Evolutionary conservation across 176 grass and related monocot species (phyloP), one percentile per base, ranked within the genome.

Genomic region (Ampelocalamus luodianensis): DNA sequence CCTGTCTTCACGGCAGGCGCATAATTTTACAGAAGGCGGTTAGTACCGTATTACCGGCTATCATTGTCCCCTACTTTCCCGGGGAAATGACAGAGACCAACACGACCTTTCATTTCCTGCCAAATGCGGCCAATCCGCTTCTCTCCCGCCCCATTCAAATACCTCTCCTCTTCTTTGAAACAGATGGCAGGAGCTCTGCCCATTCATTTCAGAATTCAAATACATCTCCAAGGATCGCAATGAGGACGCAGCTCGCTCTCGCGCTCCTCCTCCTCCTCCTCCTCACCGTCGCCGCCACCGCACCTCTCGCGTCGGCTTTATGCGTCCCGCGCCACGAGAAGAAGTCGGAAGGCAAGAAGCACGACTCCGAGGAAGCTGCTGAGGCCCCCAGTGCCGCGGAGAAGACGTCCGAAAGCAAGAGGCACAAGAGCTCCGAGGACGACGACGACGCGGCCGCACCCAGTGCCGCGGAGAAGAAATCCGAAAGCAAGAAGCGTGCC

Each of bases 181-280:
- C 29, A 29, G 29, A 29, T 29, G 29, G 29, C 29, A 29, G 29
- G 29, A 29, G 29, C 29, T 29, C 29, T 29, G 29, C 29, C 29
- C 29, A 29, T 29, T 29, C 29, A 29, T 29, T 29, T 29, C 29
- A 29, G 29, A 29, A 49, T 87, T 73, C 74, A 82, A 84, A 85
- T 74, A 72, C 49, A 3, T 58, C 22, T 74, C 22, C 42, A 20
- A 13, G 68, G 32, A 16, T 56, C 54, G 62, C 24, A 1, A 89
- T 88, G 86, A 81, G 45, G 62, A 13, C 75, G 1, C 53, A 56
- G n/a, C 62, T 89, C 12, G 37, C 77, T 46, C 36, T 91, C 40
- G 18, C 27, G 7, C 29, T 29, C 29, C 29, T 29, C 29, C 23
- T 87, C 37, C 23, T 87, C 37, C 44, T 88, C 10, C 37, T 85